Evolutionary conservation across 1,284 basidiomycete species (phyloP).

Genomic region (Wallemia mellicola): DNA sequence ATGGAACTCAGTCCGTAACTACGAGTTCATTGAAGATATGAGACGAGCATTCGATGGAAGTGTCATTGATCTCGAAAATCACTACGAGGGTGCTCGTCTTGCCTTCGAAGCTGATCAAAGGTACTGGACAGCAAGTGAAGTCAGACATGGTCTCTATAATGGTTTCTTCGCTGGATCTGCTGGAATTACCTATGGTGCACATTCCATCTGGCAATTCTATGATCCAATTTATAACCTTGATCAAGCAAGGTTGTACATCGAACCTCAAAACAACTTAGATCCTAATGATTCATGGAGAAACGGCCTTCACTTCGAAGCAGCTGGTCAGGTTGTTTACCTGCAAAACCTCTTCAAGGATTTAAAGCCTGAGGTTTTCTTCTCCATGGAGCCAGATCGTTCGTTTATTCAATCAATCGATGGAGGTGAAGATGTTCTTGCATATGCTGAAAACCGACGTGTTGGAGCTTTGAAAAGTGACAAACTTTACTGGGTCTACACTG

Average conservation of each 20-base stretch:
- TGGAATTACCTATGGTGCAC: constrained; percentile 7
- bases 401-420: no score
- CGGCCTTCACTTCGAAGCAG: background rate
- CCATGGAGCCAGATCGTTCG: background rate
- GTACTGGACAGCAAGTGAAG: constrained; percentile 6
- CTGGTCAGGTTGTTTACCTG: background rate
- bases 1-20: constrained; percentile 2
- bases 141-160: constrained; percentile 7
- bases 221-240: background rate
- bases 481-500: background rate
- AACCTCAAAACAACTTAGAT: background rate
- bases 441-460: background rate
- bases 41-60: constrained; percentile 4
- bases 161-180: constrained; percentile 5
- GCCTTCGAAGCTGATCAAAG: background rate
- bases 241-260: background rate
- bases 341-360: background rate
- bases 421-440: background rate
- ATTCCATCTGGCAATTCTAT: constrained; percentile 6
- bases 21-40: constrained; percentile 1
- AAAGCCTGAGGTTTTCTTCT: background rate
- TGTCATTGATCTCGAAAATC: constrained; percentile 7
- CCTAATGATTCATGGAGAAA: background rate
- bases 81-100: constrained; percentile 7
- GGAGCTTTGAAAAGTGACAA: background rate